Conservation (phyloP, 2,329 filamentous ascomycete species). For the Mycosphaerella sp. region DNA sequence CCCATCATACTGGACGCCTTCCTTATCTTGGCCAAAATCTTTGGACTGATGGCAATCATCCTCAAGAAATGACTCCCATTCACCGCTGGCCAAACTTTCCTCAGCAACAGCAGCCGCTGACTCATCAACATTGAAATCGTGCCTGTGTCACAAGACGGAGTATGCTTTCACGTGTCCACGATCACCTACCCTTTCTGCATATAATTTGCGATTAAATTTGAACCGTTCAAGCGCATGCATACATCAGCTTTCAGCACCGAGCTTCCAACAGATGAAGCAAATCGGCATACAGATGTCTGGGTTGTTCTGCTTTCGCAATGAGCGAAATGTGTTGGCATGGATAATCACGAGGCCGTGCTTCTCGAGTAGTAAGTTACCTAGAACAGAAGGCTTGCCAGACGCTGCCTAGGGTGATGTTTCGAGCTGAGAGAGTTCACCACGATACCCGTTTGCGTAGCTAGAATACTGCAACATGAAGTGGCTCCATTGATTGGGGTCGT, state of each 20-base stretch:
- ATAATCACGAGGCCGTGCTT: background rate
- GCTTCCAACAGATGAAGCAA: slow-evolving; percentile 21
- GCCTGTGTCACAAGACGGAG: background rate
- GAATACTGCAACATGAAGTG: slow-evolving; percentile 1
- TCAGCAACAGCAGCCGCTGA: slow-evolving; percentile 13
- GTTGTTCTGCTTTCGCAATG: background rate
- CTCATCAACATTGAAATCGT: background rate
- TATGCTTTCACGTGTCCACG: background rate
- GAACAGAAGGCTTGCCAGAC: slow-evolving; percentile 6
- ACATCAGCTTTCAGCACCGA: slow-evolving; percentile 10
- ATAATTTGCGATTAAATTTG: slow-evolving; percentile 9
- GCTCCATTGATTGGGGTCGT: background rate
- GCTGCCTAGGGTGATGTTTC: background rate
- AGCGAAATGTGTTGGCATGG: slow-evolving; percentile 1
- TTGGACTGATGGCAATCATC: slow-evolving; percentile 32
- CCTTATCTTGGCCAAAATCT: slow-evolving; percentile 37
- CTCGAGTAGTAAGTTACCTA: slow-evolving; percentile 5
- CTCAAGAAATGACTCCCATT: slow-evolving; percentile 30
- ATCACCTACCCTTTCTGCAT: slow-evolving; percentile 4
- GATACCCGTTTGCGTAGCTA: background rate
- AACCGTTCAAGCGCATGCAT: slow-evolving; percentile 20
- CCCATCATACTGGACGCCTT: slow-evolving; percentile 41
- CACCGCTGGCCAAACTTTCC: slow-evolving; percentile 30
- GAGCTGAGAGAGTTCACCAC: background rate
- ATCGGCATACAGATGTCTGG: slow-evolving; percentile 3